Base-by-base conservation (phyloP, 495 filamentous ascomycete species). In the Aspergillus avenaceus region DNA sequence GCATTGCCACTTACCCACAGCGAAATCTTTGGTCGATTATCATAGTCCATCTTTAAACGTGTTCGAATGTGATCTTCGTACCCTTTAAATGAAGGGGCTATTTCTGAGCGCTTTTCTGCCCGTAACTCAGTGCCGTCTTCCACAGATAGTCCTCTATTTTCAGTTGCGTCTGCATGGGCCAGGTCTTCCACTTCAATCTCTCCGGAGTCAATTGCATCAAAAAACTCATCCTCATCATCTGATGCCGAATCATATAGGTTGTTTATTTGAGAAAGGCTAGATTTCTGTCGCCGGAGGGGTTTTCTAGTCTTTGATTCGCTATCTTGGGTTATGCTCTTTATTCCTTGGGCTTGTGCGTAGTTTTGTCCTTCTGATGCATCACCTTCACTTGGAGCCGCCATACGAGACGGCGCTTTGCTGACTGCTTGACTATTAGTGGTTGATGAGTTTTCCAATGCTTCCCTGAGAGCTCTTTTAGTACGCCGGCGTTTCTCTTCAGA, bases 191-290 rank as follows among this genome's bases (percentile, higher is more conserved):
- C 86, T 53, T 95, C 84, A 37, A 97, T 86, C 50, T 95, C 88
- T 14, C 93, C 95, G 11, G 91, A 85, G 69, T 93, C 93, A 23
- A 97, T 85, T 12, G 95, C 95, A 72, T 98, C 95, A 57, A 97
- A 98, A 68, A 98, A 97, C 64, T 97, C 90, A 47, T 96, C 93
- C 45, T 91, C 86, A 25, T 84, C 82, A 42, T 92, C 93, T 0
- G 84, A 85, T 50, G 90, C 90, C 0, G 86, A 87, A 40, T 88
- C 88, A 5, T 85, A 90, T 7, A 92, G 64, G 52, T 54, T 74
- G 66, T 50, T 73, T 53, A 61, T 64, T 32, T 43, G 54, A 40
- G 69, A 73, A 13, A 66, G 57, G 7, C 47, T 53, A 12, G 69
- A 69, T 32, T 61, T 59, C 40, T 66, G 66, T 11, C 57, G 61